These are phyloP conservation scores for Ceratobasidium sp. DNA, from an alignment of 1,284 basidiomycete species.

Conservation along the genomic window DNA sequence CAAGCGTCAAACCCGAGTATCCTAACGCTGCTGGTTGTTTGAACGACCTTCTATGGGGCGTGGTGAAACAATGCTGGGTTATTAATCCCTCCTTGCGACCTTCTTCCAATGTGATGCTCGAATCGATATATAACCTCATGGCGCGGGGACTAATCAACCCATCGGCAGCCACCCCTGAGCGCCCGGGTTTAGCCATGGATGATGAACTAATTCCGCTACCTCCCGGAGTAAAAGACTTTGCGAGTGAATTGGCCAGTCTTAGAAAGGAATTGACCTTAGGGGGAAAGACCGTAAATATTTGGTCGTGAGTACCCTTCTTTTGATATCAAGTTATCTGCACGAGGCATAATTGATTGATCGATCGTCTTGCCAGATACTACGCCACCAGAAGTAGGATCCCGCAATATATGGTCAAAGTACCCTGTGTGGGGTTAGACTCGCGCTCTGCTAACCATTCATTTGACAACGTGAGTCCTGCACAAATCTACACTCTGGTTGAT, in stretches of 20 bases:
- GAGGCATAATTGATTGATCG: neutral
- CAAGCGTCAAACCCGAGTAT: conserved; percentile 25
- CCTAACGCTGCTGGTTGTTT: conserved; percentile 41
- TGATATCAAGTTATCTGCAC: neutral
- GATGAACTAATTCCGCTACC: neutral
- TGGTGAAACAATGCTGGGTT: conserved; percentile 27
- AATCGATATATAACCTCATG: conserved; percentile 13
- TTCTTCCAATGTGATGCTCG: conserved; percentile 1
- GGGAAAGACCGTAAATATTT: neutral
- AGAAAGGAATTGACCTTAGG: neutral
- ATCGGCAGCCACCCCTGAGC: conserved; percentile 11
- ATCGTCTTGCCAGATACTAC: neutral
- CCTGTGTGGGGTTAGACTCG: neutral
- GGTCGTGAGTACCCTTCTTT: conserved; percentile 1
- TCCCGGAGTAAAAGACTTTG: conserved; percentile 5
- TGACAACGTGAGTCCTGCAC: neutral
- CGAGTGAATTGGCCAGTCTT: neutral
- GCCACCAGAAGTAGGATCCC: neutral
- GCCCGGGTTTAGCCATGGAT: neutral
- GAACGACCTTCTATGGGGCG: conserved; percentile 32
- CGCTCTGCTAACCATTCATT: neutral
- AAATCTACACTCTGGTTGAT: neutral
- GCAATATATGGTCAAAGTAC: neutral
- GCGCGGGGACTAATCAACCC: conserved; percentile 6
- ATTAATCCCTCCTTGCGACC: conserved; percentile 3